These are phyloP conservation scores for Verticillium klebahnii DNA, from an alignment of 2,329 filamentous ascomycete genomes.

Conservation along the genomic window DNA sequence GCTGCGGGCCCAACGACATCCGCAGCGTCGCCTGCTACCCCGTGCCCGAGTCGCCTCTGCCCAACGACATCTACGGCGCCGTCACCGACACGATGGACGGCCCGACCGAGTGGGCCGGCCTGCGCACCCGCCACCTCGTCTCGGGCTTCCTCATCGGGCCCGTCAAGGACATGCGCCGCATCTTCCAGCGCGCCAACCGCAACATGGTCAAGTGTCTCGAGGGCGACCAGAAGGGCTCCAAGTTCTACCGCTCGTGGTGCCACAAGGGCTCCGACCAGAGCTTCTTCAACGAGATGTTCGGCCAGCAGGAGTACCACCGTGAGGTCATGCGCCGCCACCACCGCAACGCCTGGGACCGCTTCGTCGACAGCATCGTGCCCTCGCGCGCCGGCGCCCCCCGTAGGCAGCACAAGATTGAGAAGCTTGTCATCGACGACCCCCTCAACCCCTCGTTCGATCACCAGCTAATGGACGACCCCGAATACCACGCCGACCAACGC, in stretches of 20 bases:
- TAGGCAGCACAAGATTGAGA: slow-evolving; percentile 11
- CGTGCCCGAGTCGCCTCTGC: slow-evolving; percentile 15
- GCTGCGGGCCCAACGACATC: slow-evolving; percentile 19
- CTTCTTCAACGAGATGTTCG: slow-evolving; percentile 23
- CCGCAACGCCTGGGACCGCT: slow-evolving; percentile 13
- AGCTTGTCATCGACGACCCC: slow-evolving; percentile 12
- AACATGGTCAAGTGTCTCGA: slow-evolving; percentile 16
- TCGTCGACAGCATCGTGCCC: slow-evolving; percentile 15
- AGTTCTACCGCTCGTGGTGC: slow-evolving; percentile 7
- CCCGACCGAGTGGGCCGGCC: slow-evolving; percentile 10
- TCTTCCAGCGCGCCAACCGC: slow-evolving; percentile 17
- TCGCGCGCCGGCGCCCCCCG: slow-evolving; percentile 16
- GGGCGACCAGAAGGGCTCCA: slow-evolving; percentile 6
- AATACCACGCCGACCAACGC: slow-evolving; percentile 14
- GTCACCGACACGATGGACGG: slow-evolving; percentile 19
- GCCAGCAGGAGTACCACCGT: slow-evolving; percentile 23
- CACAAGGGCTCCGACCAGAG: slow-evolving; percentile 21
- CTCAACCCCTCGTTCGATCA: slow-evolving; percentile 20
- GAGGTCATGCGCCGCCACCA: slow-evolving; percentile 22
- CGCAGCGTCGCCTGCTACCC: slow-evolving; percentile 20
- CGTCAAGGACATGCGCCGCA: slow-evolving; percentile 14
- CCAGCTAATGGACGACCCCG: slow-evolving; percentile 11
- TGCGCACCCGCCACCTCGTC: slow-evolving; percentile 20
- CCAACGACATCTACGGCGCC: slow-evolving; percentile 15
- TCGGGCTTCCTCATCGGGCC: slow-evolving; percentile 21